A percentile compares a stretch with the other conserved stretches of the same genome.
phyloP scores from a whole-genome alignment of 2,329 filamentous ascomycete species.

The Chrysosphaeria jannelii region DNA sequence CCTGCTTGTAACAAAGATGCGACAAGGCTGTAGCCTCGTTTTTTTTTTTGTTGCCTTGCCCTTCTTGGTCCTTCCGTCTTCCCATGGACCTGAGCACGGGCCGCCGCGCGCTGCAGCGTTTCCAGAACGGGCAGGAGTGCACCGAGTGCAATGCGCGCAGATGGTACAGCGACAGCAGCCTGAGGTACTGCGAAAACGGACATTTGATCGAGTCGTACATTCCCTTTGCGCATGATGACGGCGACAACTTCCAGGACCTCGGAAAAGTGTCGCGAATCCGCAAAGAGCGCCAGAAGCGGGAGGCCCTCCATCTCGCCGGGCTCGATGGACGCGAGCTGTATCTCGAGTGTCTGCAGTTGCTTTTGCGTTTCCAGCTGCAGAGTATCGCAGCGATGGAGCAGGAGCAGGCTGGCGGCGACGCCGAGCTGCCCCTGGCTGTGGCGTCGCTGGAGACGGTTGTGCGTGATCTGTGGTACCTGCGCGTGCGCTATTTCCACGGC shows the following conservation, averaged over 20 bases:
- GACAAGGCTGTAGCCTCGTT: no score
- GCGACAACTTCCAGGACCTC: slow-evolving; percentile 34
- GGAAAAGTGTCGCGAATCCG: slow-evolving; percentile 24
- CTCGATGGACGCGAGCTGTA: slow-evolving; percentile 46
- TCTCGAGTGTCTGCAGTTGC: slow-evolving; percentile 55
- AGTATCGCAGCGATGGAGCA: slow-evolving; percentile 33
- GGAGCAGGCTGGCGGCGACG: slow-evolving; percentile 6
- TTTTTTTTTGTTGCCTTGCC: no score
- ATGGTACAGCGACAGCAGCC: slow-evolving; percentile 46
- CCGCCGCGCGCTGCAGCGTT: slow-evolving; percentile 15
- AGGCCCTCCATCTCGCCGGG: slow-evolving; percentile 27
- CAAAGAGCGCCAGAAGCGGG: slow-evolving; percentile 22
- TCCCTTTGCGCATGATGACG: slow-evolving; percentile 27
- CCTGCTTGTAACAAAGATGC: no score
- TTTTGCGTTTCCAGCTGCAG: slow-evolving; percentile 52
- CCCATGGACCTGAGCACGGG: slow-evolving; percentile 10
- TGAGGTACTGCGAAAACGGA: slow-evolving; percentile 51
- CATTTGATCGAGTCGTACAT: slow-evolving; percentile 36
- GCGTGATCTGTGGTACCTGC: slow-evolving; percentile 59
- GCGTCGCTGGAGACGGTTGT: slow-evolving; percentile 50
- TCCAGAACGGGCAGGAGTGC: slow-evolving; percentile 22
- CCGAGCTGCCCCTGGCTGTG: slow-evolving; percentile 10
- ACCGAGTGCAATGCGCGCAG: slow-evolving; percentile 38
- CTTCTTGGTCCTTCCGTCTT: no score
- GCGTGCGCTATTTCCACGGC: slow-evolving; percentile 23